Evolutionary conservation across 1,139 yeast genomes (phyloP), one percentile per base, ranked within the genome.

Genomic region (Magnusiomyces suaveolens): DNA sequence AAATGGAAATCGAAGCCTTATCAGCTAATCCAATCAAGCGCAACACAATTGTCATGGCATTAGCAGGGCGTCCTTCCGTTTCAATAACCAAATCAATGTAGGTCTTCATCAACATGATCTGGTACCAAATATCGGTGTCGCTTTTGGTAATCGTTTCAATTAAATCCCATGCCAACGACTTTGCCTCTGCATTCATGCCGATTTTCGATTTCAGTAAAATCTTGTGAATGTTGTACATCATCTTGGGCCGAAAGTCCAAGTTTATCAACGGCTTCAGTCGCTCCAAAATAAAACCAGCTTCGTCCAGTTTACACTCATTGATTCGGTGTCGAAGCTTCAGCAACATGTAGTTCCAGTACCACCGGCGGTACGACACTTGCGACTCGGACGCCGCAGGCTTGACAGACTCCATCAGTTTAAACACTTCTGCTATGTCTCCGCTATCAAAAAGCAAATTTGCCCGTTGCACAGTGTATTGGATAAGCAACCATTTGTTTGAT

Each of bases 21-120:
- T 61, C 63, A 1, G 69, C 65, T 33, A 59, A 46, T 38, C 57
- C 55, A 25, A 63, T 56, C 36, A 60, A 44, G 46, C 59, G 59
- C 23, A 64, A 47, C 1, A 62, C 59, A 2, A 58, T 36, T 2
- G 68, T 58, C 4, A 62, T 54, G 4, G 66, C 67, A 24, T 68
- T 57, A 3, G 59, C 43, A 18, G 62, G 58, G 25, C 55, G 54
- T n/a, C n/a, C n/a, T 3, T 54, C 60, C 2, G 63, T 57, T 24
- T 56, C 50, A 24, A 56, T 18, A 47, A 66, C 47, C 1, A 59
- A 59, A 39, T 64, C 57, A 12, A 62, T 58, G 39, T 65, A 59
- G 16, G 64, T 53, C 8, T 61, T 52, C 53, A 62, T 56, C 43
- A 63, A 61, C 50, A 59, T 55, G 20, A 65, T 46, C 46, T 63